Evolutionary conservation across 129 eudicot species (phyloP).

Genomic region (Mikania micrantha): DNA sequence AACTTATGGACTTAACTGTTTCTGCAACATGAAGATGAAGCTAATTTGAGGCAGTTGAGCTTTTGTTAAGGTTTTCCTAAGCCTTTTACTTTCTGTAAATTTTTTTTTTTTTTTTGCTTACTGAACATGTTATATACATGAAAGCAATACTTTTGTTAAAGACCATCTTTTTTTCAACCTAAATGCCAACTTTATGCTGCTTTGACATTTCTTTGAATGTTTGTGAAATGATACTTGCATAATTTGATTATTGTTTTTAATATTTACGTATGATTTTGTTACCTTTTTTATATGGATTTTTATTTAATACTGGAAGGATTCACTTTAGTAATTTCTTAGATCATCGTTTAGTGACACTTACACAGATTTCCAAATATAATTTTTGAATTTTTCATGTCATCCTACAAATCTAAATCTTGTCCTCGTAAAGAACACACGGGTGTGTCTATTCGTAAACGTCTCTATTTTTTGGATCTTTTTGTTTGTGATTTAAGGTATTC

Average conservation of each 20-base stretch:
- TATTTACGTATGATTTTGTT: neutral
- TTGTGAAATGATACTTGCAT: neutral
- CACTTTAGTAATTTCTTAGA: neutral
- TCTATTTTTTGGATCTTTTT: neutral
- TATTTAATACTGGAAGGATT: neutral
- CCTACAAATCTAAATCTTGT: neutral
- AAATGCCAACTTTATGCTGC: neutral
- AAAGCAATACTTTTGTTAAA: slow-evolving; percentile 19
- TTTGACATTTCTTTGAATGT: neutral
- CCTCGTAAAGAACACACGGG: neutral
- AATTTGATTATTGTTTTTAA: neutral
- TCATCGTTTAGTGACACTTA: slow-evolving; percentile 6
- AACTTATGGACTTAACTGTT: slow-evolving; percentile 11
- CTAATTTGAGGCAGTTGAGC: slow-evolving; percentile 25
- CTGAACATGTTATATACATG: slow-evolving; percentile 30
- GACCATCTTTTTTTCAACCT: slow-evolving; percentile 9
- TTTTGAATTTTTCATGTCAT: neutral
- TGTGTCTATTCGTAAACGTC: neutral
- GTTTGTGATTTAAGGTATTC: neutral
- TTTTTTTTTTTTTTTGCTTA: neutral
- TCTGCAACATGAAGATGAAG: slow-evolving; percentile 16
- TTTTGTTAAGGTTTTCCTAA: slow-evolving; percentile 17
- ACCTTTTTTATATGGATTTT: neutral
- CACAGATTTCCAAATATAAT: no score
- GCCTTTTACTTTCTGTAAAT: slow-evolving; percentile 26